A percentile compares a stretch with the other conserved stretches of the same genome.
phyloP scores from a whole-genome alignment of 148 eudicot genomes.

The Linanthus parryae region DNA sequence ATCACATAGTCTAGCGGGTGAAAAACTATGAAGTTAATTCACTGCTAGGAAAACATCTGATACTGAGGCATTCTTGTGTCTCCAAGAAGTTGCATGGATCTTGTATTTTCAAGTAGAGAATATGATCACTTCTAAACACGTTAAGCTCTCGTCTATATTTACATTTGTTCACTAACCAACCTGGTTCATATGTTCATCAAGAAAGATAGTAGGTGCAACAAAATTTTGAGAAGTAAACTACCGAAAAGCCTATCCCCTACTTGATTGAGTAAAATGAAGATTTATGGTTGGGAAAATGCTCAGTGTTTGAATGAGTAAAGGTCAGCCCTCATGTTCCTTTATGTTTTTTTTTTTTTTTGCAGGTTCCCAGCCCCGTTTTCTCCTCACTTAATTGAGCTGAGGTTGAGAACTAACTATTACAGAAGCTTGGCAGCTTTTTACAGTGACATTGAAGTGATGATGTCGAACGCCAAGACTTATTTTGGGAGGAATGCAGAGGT shows the following conservation, averaged over 20 bases:
- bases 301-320: not conserved
- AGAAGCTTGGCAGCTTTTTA: constrained; percentile 51
- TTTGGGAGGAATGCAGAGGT: constrained; percentile 29
- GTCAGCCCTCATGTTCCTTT: not conserved
- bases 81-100: not conserved
- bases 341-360: constrained; percentile 12
- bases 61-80: not conserved
- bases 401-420: constrained; percentile 66
- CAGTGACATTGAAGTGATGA: constrained; percentile 61
- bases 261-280: not conserved
- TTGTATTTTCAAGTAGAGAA: not conserved
- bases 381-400: constrained; percentile 40
- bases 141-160: too few species aligned
- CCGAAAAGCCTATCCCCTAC: not conserved
- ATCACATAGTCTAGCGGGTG: too few species aligned
- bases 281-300: not conserved
- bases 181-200: too few species aligned
- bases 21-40: too few species aligned
- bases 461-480: constrained; percentile 50
- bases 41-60: too few species aligned
- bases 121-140: too few species aligned
- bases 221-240: too few species aligned
- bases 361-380: constrained; percentile 88
- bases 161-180: not conserved
- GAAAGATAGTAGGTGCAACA: too few species aligned